Evolutionary conservation across 2,329 filamentous ascomycete genomes (phyloP), one percentile per base, ranked within the genome.

Genomic region (Blumeria hordei): DNA sequence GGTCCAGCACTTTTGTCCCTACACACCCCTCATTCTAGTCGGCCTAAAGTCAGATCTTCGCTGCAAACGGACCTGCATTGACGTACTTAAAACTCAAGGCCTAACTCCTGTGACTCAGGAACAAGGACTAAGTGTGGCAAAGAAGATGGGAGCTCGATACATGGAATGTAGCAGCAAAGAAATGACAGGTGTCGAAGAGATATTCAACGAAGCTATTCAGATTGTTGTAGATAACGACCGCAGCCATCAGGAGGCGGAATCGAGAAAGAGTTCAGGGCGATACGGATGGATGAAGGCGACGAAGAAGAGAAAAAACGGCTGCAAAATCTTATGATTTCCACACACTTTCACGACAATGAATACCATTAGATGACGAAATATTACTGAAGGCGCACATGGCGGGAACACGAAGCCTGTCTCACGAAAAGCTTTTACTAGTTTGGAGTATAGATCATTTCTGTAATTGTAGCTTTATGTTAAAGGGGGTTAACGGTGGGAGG

Each of bases 131-230:
- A 76, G 79, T 8, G 88, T 98, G 32, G 88, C 92, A 55, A 78
- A 82, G 65, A 92, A 90, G 71, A 98, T 98, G 92, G 81, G 81
- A 59, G 92, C 92, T 11, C 76, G 81, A 65, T 98, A 98, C 72
- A 90, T 94, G 78, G 92, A 98, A 71, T 98, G 92, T 75, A 94
- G 88, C 67, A 94, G 87, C 69, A 96, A 96, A 71, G 92, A 95
- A 70, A 92, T 94, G 83, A 80, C 76, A 55, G 92, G 92, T 56
- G 90, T 98, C 49, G 87, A 96, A 67, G 90, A 96, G 64, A 92
- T 96, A 65, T 98, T 98, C 69, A 84, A 93, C 68, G 75, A 80
- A 58, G 92, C 92, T 55, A 88, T 98, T 66, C 79, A 88, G 64
- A 90, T 85, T 54, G 88, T 92, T 35, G 86, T 98, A 33, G 80